Percentiles rank a stretch among this genome's conserved stretches.
Evolutionary conservation across 352 stramenopile genomes (phyloP).

Genomic region (Globisporangium megalacanthum): DNA sequence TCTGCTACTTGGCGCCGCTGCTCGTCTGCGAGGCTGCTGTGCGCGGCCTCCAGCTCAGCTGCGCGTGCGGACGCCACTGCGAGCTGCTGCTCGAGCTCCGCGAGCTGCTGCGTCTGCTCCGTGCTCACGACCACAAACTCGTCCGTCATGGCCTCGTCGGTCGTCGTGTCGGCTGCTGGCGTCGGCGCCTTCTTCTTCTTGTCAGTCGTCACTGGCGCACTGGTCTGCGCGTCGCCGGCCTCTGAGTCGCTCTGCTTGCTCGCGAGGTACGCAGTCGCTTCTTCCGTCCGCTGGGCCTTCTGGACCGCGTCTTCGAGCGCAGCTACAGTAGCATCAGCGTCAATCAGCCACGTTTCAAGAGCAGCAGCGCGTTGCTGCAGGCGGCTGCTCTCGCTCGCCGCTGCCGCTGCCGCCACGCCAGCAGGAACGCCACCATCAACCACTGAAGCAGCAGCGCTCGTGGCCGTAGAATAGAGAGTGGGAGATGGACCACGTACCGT

Average conservation of each 20-base stretch:
- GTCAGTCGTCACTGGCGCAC: constrained; percentile 1
- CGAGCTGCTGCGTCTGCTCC: constrained; percentile 11
- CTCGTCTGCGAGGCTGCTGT: constrained; percentile 5
- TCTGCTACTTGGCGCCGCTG: constrained; percentile 19
- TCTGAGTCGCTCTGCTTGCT: constrained; percentile 6
- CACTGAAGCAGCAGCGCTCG: neutral
- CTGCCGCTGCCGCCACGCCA: neutral
- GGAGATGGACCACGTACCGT: constrained; percentile 4
- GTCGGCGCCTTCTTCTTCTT: constrained; percentile 12
- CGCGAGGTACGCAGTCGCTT: constrained; percentile 25
- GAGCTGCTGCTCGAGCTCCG: constrained; percentile 16
- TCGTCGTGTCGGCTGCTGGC: constrained; percentile 1
- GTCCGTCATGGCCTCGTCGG: neutral
- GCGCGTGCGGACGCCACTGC: constrained; percentile 6
- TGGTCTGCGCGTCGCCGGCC: neutral
- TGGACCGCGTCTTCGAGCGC: constrained; percentile 28
- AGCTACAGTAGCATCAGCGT: constrained; percentile 14
- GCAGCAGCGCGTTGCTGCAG: constrained; percentile 7
- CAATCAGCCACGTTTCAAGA: constrained; percentile 12
- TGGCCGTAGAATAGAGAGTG: neutral
- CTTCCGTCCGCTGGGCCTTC: constrained; percentile 34
- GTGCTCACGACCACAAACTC: neutral
- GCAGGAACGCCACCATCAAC: neutral
- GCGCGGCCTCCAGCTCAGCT: constrained; percentile 15
- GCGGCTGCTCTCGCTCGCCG: neutral